Evolutionary conservation across 2,329 filamentous ascomycete species (phyloP).

Genomic region (Ceratocystis ficicola): DNA sequence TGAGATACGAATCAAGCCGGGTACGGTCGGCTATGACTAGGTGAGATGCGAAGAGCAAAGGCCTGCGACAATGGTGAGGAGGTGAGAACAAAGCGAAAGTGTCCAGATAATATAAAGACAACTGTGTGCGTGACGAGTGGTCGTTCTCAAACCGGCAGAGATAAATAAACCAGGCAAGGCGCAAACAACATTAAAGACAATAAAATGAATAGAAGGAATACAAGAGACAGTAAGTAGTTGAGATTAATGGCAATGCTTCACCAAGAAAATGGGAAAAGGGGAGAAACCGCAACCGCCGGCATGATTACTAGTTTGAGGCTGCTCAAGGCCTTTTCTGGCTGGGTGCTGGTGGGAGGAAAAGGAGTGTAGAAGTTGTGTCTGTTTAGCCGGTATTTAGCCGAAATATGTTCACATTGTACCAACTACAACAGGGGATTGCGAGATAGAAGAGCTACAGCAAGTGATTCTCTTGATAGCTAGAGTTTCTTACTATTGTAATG

Average conservation of each 20-base stretch:
- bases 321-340: neutral
- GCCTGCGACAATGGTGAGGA: no score
- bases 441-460: no score
- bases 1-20: no score
- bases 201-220: neutral
- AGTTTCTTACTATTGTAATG: no score
- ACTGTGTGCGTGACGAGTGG: no score
- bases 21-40: no score
- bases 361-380: neutral
- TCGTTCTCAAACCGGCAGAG: neutral
- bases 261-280: neutral
- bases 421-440: no score
- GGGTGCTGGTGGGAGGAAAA: neutral
- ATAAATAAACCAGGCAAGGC: neutral
- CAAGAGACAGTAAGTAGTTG: neutral
- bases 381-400: neutral
- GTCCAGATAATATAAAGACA: no score
- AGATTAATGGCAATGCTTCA: constrained; percentile 1
- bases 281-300: constrained; percentile 5
- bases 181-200: neutral
- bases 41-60: no score
- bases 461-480: no score
- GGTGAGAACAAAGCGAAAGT: no score
- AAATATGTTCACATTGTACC: no score
- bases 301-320: neutral